phyloP scores from a whole-genome alignment of 192 early-diverging fungal species.

The Pecoramyces ruminantium region DNA sequence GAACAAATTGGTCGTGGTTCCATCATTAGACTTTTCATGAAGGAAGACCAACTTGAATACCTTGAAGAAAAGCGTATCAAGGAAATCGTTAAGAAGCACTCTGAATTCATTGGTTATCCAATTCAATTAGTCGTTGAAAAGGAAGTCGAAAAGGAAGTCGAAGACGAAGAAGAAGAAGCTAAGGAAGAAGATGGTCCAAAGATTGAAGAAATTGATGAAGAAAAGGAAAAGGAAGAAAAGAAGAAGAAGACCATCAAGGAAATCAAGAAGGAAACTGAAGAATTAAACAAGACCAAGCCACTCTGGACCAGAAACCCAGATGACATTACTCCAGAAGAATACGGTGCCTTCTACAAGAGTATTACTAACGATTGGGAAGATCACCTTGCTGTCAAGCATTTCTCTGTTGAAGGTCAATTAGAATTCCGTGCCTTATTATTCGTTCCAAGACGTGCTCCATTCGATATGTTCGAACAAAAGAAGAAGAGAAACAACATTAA shows the following conservation, averaged over 20 bases:
- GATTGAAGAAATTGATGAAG: conserved; percentile 46
- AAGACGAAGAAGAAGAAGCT: conserved; percentile 60
- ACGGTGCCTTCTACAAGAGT: conserved; percentile 96
- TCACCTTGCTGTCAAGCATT: conserved; percentile 93
- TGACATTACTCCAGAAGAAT: conserved; percentile 89
- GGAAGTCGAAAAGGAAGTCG: conserved; percentile 97
- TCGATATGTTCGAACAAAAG: conserved; percentile 95
- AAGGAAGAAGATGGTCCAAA: not conserved
- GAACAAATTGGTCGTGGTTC: conserved; percentile 84
- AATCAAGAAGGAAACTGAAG: conserved; percentile 67
- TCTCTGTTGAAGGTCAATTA: conserved; percentile 97
- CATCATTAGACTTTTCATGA: conserved; percentile 88
- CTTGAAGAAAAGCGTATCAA: conserved; percentile 98
- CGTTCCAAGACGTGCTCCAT: conserved; percentile 89
- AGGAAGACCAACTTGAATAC: conserved; percentile 97
- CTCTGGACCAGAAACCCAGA: conserved; percentile 99
- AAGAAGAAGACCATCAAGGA: conserved; percentile 73
- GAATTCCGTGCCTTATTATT: conserved; percentile 99
- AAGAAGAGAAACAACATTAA: conserved; percentile 99
- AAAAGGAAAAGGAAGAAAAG: conserved; percentile 47
- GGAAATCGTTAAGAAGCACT: conserved; percentile 99
- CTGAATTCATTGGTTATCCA: conserved; percentile 98
- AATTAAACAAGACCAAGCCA: conserved; percentile 98
- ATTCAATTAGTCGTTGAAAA: conserved; percentile 92
- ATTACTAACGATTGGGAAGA: conserved; percentile 99